Base-by-base conservation (phyloP, 345 rosid species). In the Euphorbia lathyris region DNA sequence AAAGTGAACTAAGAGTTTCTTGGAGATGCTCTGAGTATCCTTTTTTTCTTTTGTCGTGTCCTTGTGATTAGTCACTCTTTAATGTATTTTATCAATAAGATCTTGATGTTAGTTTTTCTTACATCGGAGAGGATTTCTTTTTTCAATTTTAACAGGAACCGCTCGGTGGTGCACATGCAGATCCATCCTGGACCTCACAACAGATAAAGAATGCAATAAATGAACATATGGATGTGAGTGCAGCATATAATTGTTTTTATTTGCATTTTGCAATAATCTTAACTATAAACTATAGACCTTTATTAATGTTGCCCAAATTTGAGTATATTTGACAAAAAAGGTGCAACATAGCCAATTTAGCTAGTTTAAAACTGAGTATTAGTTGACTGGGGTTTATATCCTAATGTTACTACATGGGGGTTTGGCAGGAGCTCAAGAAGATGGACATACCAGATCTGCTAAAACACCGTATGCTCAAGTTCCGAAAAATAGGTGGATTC, bases 151-250 rank as follows among this genome's bases (percentile, higher is more conserved):
- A 26, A 74, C 82, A 93, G 98, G 98, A 93, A 77, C 98, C 98
- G 13, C 89, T 90, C 69, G 98, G 96, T 58, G 98, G 98, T 30
- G 98, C 98, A 32, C 96, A 93, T 81, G 87, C 92, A 45, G 93
- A 90, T 84, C 92, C 98, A 17, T 72, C 83, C 42, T 89, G 96
- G 98, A 89, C 98, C 56, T 90, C 98, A 40, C 89, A 85, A 72
- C 91, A 84, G 82, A 93, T 93, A 76, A 93, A 90, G 86, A 78
- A 74, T 57, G 92, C 92, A 57, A 86, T 93, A 77, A 87, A 84
- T 65, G 90, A 88, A 78, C 8, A 85, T 76, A 91, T 90, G 97
- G 79, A 81, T 64, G 98, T 94, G 79, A 68, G 98, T 81, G 55
- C 70, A 60, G 38, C 74, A 64, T 17, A n/a, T 4, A 9, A 43